phyloP scores from a whole-genome alignment of 2,329 filamentous ascomycete genomes.

The Hansfordia pulvinata region DNA sequence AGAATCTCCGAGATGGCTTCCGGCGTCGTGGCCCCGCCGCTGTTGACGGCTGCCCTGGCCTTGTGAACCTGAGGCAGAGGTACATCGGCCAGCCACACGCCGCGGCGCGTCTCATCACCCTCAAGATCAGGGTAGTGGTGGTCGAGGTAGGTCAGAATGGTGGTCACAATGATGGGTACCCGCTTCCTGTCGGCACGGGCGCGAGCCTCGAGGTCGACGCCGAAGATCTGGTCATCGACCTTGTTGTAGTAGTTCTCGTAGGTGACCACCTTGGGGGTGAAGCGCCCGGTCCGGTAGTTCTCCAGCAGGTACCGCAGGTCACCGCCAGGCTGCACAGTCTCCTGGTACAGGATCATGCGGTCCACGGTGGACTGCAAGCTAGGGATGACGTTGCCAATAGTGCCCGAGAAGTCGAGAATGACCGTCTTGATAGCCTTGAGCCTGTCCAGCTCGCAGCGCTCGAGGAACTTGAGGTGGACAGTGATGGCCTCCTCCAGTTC shows the following conservation, averaged over 20 bases:
- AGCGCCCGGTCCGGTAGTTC: conserved; percentile 91
- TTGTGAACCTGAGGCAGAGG: conserved; percentile 75
- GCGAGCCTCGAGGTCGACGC: conserved; percentile 91
- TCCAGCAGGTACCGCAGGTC: conserved; percentile 90
- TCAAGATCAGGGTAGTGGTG: conserved; percentile 96
- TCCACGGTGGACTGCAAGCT: conserved; percentile 91
- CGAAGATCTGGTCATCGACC: conserved; percentile 94
- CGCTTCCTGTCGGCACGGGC: conserved; percentile 90
- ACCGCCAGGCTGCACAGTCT: conserved; percentile 87
- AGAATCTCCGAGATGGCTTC: conserved; percentile 68
- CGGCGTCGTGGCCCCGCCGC: conserved; percentile 67
- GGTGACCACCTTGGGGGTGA: conserved; percentile 76
- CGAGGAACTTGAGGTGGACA: conserved; percentile 85
- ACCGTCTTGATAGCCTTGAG: conserved; percentile 98
- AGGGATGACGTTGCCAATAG: conserved; percentile 95
- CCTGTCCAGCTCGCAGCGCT: conserved; percentile 90
- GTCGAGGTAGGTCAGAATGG: conserved; percentile 87
- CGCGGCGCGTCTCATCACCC: conserved; percentile 82
- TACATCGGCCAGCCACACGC: conserved; percentile 90
- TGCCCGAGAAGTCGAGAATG: conserved; percentile 91
- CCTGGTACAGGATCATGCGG: conserved; percentile 98
- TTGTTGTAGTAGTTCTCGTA: conserved; percentile 99
- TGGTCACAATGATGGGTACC: conserved; percentile 83
- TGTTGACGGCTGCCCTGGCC: conserved; percentile 71
- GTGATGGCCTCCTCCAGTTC: conserved; percentile 93